These are phyloP conservation scores for Penicillium hordei DNA, from an alignment of 2,329 filamentous ascomycete genomes.

Conservation along the genomic window DNA sequence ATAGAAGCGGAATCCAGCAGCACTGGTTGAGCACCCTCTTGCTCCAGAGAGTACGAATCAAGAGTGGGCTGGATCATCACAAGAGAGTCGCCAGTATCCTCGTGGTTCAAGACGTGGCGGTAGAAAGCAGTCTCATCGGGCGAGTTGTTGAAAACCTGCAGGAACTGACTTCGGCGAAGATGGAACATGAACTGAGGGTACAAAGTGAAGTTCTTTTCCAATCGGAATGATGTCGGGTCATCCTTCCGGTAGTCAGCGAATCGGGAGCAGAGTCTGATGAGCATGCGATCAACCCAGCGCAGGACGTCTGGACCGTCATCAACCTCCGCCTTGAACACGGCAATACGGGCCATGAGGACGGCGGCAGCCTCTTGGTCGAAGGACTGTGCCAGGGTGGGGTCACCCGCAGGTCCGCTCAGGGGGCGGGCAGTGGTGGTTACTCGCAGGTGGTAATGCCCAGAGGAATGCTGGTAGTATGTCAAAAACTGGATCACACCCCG, in stretches of 20 bases:
- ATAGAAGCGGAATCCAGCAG: slow-evolving; percentile 95
- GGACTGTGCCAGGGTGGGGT: slow-evolving; percentile 91
- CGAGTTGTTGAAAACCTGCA: slow-evolving; percentile 99
- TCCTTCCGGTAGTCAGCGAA: slow-evolving; percentile 99
- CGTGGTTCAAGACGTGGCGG: slow-evolving; percentile 92
- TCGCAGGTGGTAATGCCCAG: slow-evolving; percentile 90
- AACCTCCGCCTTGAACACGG: slow-evolving; percentile 97
- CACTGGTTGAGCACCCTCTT: slow-evolving; percentile 90
- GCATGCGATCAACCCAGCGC: slow-evolving; percentile 97
- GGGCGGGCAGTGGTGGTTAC: slow-evolving; percentile 92
- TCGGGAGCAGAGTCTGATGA: slow-evolving; percentile 91
- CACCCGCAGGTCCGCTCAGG: slow-evolving; percentile 87
- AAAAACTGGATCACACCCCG: slow-evolving; percentile 97
- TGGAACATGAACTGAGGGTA: slow-evolving; percentile 99
- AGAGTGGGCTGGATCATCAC: slow-evolving; percentile 99
- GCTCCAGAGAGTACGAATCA: slow-evolving; percentile 95
- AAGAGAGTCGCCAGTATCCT: slow-evolving; percentile 93
- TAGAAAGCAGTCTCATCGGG: slow-evolving; percentile 99
- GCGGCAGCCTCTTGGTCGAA: slow-evolving; percentile 98
- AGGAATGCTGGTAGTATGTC: slow-evolving; percentile 97
- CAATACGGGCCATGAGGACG: slow-evolving; percentile 98
- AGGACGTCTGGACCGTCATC: slow-evolving; percentile 98
- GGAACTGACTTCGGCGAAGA: slow-evolving; percentile 90
- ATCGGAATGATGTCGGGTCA: slow-evolving; percentile 90
- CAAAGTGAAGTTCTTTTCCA: slow-evolving; percentile 98